Evolutionary conservation across 495 filamentous ascomycete species (phyloP).

Genomic region (Evansstolkia leycettana): DNA sequence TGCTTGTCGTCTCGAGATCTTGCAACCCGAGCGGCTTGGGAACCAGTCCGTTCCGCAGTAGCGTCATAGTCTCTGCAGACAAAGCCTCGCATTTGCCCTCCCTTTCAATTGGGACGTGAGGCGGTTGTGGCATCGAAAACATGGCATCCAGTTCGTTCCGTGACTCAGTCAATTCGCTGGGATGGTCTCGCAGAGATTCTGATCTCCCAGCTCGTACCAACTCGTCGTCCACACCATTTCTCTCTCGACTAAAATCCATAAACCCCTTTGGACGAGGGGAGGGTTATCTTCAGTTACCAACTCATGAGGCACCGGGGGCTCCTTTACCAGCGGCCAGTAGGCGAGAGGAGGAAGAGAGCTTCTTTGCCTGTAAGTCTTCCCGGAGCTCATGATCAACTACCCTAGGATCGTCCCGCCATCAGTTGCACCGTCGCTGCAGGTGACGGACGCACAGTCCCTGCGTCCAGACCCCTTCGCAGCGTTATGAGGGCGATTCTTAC

Average conservation of each 20-base stretch:
- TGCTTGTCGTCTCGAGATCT: conserved; percentile 9
- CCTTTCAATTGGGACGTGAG: conserved; percentile 7
- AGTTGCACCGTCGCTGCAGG: conserved; percentile 17
- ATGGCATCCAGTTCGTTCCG: conserved; percentile 91
- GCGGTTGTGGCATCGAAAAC: conserved; percentile 7
- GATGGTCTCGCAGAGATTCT: conserved; percentile 81
- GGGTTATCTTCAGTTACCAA: conserved; percentile 88
- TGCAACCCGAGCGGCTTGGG: conserved; percentile 8
- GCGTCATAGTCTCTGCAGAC: conserved; percentile 14
- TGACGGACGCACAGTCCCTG: conserved; percentile 30
- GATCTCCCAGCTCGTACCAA: conserved; percentile 72
- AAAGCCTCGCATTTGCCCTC: conserved; percentile 10
- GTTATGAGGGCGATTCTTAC: conserved; percentile 4
- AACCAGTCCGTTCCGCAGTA: conserved; percentile 4
- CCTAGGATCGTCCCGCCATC: conserved; percentile 5
- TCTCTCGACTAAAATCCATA: conserved; percentile 69
- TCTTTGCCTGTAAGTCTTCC: conserved; percentile 80
- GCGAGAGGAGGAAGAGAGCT: conserved; percentile 88
- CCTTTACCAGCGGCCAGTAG: conserved; percentile 75
- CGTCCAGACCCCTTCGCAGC: conserved; percentile 20
- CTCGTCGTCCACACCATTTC: conserved; percentile 51
- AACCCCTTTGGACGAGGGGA: conserved; percentile 76
- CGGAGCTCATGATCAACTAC: conserved; percentile 12
- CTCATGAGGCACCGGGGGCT: conserved; percentile 69
- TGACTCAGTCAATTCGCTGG: conserved; percentile 86